phyloP scores from a whole-genome alignment of 2,329 filamentous ascomycete species.

The Davidsoniella eucalypti region DNA sequence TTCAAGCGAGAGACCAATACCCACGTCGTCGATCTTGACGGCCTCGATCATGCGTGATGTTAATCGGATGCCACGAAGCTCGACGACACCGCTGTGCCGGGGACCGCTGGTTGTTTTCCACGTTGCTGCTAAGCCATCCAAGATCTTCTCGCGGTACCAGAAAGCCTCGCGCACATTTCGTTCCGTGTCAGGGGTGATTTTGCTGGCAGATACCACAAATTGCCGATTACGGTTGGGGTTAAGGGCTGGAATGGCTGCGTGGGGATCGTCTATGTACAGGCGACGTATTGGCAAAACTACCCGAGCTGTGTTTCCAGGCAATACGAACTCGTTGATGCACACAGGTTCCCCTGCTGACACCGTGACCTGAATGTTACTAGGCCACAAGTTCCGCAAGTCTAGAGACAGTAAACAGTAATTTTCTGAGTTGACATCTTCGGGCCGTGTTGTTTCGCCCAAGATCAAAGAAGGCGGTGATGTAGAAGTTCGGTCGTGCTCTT shows the following conservation, averaged over 20 bases:
- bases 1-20: slow-evolving; percentile 30
- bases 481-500: too few species aligned
- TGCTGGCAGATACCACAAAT: slow-evolving; percentile 72
- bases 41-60: slow-evolving; percentile 67
- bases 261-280: slow-evolving; percentile 59
- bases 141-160: slow-evolving; percentile 74
- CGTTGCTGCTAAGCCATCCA: slow-evolving; percentile 51
- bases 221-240: slow-evolving; percentile 76
- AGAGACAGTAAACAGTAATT: slow-evolving; percentile 66
- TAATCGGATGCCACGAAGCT: slow-evolving; percentile 60
- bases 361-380: slow-evolving; percentile 54
- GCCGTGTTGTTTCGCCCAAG: background rate
- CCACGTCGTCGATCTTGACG: slow-evolving; percentile 64
- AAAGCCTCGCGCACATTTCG: slow-evolving; percentile 66
- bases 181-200: slow-evolving; percentile 65
- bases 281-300: slow-evolving; percentile 61
- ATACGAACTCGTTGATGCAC: slow-evolving; percentile 36
- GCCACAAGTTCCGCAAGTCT: slow-evolving; percentile 83
- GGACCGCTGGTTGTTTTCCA: slow-evolving; percentile 47
- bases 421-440: slow-evolving; percentile 25
- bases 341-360: slow-evolving; percentile 37
- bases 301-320: slow-evolving; percentile 54
- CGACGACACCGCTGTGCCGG: slow-evolving; percentile 48
- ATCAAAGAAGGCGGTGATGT: too few species aligned
- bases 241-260: slow-evolving; percentile 61